Evolutionary conservation across 148 eudicot species (phyloP).

Genomic region (Mesembryanthemum crystallinum): DNA sequence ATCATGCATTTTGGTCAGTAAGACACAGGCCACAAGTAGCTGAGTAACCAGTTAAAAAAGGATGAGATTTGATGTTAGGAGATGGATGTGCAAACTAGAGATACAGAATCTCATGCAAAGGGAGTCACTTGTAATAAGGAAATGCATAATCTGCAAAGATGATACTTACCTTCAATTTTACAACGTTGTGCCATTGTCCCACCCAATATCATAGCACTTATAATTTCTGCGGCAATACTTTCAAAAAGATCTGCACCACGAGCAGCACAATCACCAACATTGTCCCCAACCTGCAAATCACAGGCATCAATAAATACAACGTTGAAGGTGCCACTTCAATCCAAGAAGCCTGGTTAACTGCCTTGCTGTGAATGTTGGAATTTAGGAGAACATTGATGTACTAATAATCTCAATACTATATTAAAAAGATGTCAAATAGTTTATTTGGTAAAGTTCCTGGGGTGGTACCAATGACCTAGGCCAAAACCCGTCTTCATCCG

Average conservation of each 20-base stretch:
- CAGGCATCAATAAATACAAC: constrained; percentile 10
- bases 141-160: constrained; percentile 3
- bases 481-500: no score
- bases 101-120: not conserved
- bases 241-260: constrained; percentile 99
- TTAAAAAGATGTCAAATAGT: no score
- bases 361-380: not conserved
- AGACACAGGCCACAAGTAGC: not conserved
- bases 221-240: constrained; percentile 99
- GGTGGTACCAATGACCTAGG: no score
- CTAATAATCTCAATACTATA: no score
- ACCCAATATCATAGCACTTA: constrained; percentile 98
- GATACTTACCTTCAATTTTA: constrained; percentile 77
- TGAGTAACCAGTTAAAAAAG: not conserved
- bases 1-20: not conserved
- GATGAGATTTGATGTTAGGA: not conserved
- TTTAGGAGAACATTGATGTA: no score
- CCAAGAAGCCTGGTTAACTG: not conserved
- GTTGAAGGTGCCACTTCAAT: not conserved
- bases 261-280: constrained; percentile 99
- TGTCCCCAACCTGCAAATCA: constrained; percentile 84
- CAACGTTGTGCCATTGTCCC: constrained; percentile 96
- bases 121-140: not conserved
- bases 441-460: no score
- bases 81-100: not conserved